These are phyloP conservation scores for Neofusicoccum ribis DNA, from an alignment of 2,329 filamentous ascomycete genomes.

Conservation along the genomic window DNA sequence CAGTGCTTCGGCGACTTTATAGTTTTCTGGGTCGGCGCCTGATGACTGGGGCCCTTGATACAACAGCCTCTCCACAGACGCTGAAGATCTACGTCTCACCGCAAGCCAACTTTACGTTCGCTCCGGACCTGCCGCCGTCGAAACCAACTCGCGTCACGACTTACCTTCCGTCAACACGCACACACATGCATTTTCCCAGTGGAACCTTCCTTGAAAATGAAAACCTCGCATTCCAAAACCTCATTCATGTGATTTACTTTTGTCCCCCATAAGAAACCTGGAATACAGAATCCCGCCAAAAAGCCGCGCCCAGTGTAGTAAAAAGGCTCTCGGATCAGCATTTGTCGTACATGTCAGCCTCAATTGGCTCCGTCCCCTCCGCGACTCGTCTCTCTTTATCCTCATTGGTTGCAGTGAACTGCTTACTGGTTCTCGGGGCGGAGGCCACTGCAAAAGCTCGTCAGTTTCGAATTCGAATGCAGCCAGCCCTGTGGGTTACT, in stretches of 20 bases:
- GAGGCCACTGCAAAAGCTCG: constrained; percentile 23
- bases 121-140: not conserved
- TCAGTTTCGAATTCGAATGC: not conserved
- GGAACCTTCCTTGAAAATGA: not conserved
- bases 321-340: constrained; percentile 17
- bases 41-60: no score
- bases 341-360: constrained; percentile 10
- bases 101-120: no score
- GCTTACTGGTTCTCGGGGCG: constrained; percentile 38
- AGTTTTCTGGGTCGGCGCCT: not conserved
- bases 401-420: not conserved
- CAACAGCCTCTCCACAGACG: no score
- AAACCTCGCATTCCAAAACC: constrained; percentile 1
- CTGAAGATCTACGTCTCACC: no score
- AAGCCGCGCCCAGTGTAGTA: constrained; percentile 15
- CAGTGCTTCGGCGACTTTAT: not conserved
- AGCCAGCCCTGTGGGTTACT: not conserved
- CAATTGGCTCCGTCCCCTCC: not conserved
- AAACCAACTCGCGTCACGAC: no score
- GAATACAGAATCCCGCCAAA: constrained; percentile 13
- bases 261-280: constrained; percentile 5
- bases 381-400: not conserved
- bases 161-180: no score
- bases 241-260: constrained; percentile 5
- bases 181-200: no score